A percentile compares a stretch with the other conserved stretches of the same genome.
These are phyloP conservation scores for Leccinum barrowsii DNA, from an alignment of 768 basidiomycete genomes.

Conservation along the genomic window DNA sequence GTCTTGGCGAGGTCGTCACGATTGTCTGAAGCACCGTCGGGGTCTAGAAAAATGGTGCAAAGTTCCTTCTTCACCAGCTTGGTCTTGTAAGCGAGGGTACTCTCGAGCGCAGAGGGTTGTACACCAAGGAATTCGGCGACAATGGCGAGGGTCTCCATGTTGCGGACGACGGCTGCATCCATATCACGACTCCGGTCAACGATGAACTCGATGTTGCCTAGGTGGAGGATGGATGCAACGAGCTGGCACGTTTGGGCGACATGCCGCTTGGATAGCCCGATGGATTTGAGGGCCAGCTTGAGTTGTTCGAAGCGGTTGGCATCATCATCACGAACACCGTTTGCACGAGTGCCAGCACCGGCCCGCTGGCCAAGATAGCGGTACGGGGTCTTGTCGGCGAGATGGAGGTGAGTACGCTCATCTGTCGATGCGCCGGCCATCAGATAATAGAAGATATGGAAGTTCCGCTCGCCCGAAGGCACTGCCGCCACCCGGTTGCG, in stretches of 20 bases:
- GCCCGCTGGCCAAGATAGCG: conserved; percentile 78
- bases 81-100: conserved; percentile 84
- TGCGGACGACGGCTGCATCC: conserved; percentile 90
- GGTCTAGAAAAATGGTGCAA: conserved; percentile 95
- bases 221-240: conserved; percentile 91
- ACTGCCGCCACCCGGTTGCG: conserved; percentile 81
- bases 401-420: conserved; percentile 83
- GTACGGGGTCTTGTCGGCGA: conserved; percentile 77
- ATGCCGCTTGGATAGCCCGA: conserved; percentile 91
- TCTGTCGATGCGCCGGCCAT: conserved; percentile 87
- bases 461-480: conserved; percentile 92
- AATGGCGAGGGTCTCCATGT: conserved; percentile 73
- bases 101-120: conserved; percentile 65
- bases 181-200: conserved; percentile 81
- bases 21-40: conserved; percentile 90
- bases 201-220: conserved; percentile 93
- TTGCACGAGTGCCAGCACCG: conserved; percentile 24
- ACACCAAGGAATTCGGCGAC: conserved; percentile 93
- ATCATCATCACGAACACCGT: conserved; percentile 69
- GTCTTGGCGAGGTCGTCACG: conserved; percentile 93
- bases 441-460: conserved; percentile 98
- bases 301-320: conserved; percentile 86
- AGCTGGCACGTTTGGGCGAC: conserved; percentile 97
- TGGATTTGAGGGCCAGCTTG: conserved; percentile 88
- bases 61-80: conserved; percentile 93